phyloP scores from a whole-genome alignment of 768 basidiomycete species.

The Termitomyces heimii region DNA sequence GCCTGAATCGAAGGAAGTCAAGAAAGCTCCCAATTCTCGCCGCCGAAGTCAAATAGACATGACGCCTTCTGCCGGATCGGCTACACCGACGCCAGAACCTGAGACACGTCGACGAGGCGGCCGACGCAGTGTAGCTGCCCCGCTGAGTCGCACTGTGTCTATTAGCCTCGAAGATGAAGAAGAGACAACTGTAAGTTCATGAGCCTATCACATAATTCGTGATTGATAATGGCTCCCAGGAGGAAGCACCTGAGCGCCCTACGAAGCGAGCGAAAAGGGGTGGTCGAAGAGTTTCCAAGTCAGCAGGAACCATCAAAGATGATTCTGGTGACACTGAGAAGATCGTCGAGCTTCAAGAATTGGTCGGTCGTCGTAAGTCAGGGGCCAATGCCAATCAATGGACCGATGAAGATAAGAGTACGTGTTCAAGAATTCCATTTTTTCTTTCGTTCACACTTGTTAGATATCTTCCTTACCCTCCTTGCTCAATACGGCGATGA shows the following conservation, averaged over 20 bases:
- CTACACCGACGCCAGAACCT: conserved; percentile 66
- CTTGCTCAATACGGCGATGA: conserved; percentile 60
- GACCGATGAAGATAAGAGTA: conserved; percentile 66
- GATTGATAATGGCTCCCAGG: conserved; percentile 7
- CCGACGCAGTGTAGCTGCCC: conserved; percentile 15
- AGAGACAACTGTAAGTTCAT: conserved; percentile 12
- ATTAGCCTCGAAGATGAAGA: conserved; percentile 18
- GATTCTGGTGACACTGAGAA: conserved; percentile 27
- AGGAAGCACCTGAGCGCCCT: conserved; percentile 28
- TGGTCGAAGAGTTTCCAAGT: conserved; percentile 35
- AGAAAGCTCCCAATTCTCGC: conserved; percentile 26
- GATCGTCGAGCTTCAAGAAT: conserved; percentile 16
- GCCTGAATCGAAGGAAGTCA: conserved; percentile 21
- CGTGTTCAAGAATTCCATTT: conserved; percentile 13
- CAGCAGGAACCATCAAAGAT: conserved; percentile 32
- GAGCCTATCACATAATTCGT: not conserved
- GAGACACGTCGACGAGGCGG: conserved; percentile 27
- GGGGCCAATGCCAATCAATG: conserved; percentile 30
- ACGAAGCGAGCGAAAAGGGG: conserved; percentile 32
- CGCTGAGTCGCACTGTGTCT: conserved; percentile 14
- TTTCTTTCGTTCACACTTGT: not conserved
- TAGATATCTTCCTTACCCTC: conserved; percentile 48
- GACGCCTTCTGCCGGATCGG: conserved; percentile 33
- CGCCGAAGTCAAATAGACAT: conserved; percentile 42
- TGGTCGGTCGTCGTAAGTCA: conserved; percentile 21